Evolutionary conservation across 2,329 filamentous ascomycete species (phyloP).

Genomic region (Xylariaceae sp.): DNA sequence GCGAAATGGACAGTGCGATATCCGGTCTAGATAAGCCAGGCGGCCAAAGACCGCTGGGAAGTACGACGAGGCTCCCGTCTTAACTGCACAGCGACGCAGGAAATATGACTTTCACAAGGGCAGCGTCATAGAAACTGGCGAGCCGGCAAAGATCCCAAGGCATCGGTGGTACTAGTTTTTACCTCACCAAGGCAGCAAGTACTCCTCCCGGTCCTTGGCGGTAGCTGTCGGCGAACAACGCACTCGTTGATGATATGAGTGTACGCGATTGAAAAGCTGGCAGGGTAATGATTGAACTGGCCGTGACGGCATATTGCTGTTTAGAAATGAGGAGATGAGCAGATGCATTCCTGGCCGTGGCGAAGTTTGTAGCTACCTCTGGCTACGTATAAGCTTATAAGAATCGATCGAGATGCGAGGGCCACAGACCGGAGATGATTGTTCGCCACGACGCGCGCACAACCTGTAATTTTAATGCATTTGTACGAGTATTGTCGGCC

Average conservation of each 20-base stretch:
- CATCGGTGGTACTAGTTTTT: background rate
- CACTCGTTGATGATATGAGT: slow-evolving; percentile 2
- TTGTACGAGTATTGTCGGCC: background rate
- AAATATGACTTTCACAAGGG: slow-evolving; percentile 19
- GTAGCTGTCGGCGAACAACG: background rate
- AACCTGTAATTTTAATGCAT: background rate
- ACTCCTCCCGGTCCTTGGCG: background rate
- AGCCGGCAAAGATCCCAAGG: background rate
- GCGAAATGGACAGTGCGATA: slow-evolving; percentile 39
- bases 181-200: background rate
- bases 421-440: background rate
- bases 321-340: slow-evolving; percentile 15
- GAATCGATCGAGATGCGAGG: background rate
- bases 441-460: background rate
- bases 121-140: background rate
- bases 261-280: slow-evolving; percentile 3
- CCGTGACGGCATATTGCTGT: background rate
- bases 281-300: background rate
- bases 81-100: slow-evolving; percentile 34
- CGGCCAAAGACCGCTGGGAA: slow-evolving; percentile 33
- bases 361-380: slow-evolving; percentile 1
- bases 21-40: slow-evolving; percentile 37
- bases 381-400: slow-evolving; percentile 2
- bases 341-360: slow-evolving; percentile 1
- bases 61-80: slow-evolving; percentile 32